These are phyloP conservation scores for Thraustochytrium sp. DNA, from an alignment of 352 stramenopile genomes.

Conservation along the genomic window DNA sequence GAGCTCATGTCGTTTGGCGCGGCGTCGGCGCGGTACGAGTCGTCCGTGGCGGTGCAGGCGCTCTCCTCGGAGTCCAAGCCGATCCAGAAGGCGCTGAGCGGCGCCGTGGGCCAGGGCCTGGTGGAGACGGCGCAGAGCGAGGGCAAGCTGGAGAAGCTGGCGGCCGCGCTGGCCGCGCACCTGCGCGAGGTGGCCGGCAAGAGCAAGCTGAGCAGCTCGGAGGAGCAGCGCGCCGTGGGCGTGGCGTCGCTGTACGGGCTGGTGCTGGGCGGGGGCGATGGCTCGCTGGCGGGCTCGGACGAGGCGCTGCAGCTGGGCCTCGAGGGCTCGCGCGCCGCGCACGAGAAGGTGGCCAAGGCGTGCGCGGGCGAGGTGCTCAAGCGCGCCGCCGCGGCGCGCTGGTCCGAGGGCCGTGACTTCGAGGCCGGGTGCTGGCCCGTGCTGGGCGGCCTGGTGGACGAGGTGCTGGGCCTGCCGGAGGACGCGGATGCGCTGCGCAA, in stretches of 20 bases:
- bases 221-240: slow-evolving; percentile 26
- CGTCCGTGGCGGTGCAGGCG: slow-evolving; percentile 1
- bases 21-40: slow-evolving; percentile 13
- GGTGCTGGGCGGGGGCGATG: not conserved
- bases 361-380: not conserved
- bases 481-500: not conserved
- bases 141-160: not conserved
- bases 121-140: not conserved
- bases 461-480: not conserved
- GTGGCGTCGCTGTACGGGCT: not conserved
- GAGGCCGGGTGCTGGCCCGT: not conserved
- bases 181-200: not conserved
- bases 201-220: not conserved
- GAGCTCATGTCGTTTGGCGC: slow-evolving; percentile 18
- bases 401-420: not conserved
- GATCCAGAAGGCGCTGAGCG: slow-evolving; percentile 19
- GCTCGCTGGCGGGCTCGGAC: not conserved
- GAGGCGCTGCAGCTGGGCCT: not conserved
- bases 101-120: not conserved
- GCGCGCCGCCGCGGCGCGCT: not conserved
- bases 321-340: not conserved
- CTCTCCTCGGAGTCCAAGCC: slow-evolving; percentile 18
- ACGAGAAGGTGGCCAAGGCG: slow-evolving; percentile 19
- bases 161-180: not conserved
- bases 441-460: not conserved